Base-by-base conservation (phyloP, 208 protist genomes). In the Naegleria gruberi region DNA sequence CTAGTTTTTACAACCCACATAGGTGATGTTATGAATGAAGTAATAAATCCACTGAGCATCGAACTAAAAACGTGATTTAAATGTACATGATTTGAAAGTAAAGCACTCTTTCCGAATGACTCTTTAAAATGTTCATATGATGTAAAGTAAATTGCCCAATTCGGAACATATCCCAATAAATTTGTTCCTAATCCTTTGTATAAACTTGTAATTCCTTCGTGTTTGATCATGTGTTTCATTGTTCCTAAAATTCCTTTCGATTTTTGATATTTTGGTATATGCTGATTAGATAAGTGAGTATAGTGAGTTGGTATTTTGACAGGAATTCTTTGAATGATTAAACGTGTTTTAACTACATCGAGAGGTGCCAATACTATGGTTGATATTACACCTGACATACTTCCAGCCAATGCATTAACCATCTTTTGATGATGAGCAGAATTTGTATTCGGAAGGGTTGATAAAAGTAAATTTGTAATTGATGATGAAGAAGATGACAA, bases 61-160 rank as follows among this genome's bases (percentile, higher is more conserved):
- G 93, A 91, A 40, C 88, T 51, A 1, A 82, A 0, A 10, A 93
- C 41, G 40, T 93, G 92, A 42, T 94, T 57, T 55, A 87, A n/a
- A 17, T 15, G 5, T 17, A 45, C 6, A n/a, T 90, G n/a, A 23
- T 65, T 41, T 65, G 23, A 19, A 37, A 65, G 1, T 30, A 82
- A 82, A 19, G 17, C 10, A 4, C 1, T n/a, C 43, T 51, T 51
- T 34, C 0, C 19, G 30, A 12, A 94, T 5, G n/a, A 30, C 5
- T 2, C 65, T 34, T 90, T 94, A 93, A 42, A 90, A 81, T 55
- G 23, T 83, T 91, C 89, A 74, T 94, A 95, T 2, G 89, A 84
- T 42, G 91, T 90, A 43, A 95, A 94, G 46, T 95, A 94, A 34
- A 94, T 89, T 37, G 91, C 90, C 93, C 93, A 95, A n/a, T 89